Conservation (phyloP, 495 filamentous ascomycete genomes). For the Neurospora cerealis region DNA sequence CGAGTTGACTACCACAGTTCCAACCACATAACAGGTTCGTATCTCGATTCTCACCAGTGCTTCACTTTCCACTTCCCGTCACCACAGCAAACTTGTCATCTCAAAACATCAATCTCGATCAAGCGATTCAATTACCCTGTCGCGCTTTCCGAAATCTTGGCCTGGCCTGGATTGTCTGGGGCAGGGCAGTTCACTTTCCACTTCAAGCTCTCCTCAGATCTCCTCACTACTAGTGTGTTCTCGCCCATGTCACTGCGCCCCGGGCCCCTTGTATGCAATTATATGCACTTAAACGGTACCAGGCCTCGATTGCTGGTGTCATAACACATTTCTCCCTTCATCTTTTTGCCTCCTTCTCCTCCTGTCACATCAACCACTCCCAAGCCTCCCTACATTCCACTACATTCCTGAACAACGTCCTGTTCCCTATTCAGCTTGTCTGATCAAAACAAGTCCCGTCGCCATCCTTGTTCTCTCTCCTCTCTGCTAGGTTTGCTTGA, state of each 20-base stretch:
- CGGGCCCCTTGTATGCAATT: neutral
- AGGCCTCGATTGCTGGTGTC: neutral
- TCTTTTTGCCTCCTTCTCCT: neutral
- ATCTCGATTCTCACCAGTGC: neutral
- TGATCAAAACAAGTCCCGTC: neutral
- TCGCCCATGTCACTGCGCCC: neutral
- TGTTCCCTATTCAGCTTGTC: neutral
- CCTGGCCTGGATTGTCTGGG: neutral
- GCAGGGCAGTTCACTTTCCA: neutral
- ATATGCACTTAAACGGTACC: neutral
- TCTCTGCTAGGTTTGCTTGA: neutral
- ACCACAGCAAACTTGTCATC: neutral
- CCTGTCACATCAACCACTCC: neutral
- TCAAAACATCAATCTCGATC: neutral
- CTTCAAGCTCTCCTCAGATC: neutral
- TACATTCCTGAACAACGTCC: neutral
- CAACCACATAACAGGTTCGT: neutral
- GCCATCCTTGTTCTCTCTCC: neutral
- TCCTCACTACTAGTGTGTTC: neutral
- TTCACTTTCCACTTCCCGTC: neutral
- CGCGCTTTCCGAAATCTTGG: neutral
- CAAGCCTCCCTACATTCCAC: neutral
- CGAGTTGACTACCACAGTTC: neutral
- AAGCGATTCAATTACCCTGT: neutral
- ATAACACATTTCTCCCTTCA: neutral